Conservation (phyloP, 352 stramenopile species). For the Plasmopara halstedii region DNA sequence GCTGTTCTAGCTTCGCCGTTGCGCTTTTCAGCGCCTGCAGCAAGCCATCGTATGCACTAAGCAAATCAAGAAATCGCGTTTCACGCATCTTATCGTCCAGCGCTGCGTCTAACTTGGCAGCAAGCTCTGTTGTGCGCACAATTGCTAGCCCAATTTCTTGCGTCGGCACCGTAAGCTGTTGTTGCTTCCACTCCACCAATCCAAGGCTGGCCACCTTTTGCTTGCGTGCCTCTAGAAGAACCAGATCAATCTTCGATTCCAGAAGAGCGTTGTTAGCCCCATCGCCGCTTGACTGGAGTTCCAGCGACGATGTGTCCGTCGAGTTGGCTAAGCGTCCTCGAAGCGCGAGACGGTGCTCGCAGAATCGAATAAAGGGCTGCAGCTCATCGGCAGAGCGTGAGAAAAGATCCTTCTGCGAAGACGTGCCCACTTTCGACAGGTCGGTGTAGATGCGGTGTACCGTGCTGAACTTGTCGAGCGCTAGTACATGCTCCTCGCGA, state of each 20-base stretch:
- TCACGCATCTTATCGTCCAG: conserved; percentile 64
- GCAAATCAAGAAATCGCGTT: conserved; percentile 52
- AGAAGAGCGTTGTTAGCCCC: conserved; percentile 63
- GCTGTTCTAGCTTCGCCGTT: conserved; percentile 55
- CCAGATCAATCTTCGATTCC: conserved; percentile 80
- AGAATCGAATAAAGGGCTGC: conserved; percentile 81
- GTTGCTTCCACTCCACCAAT: conserved; percentile 75
- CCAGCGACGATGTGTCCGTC: conserved; percentile 27
- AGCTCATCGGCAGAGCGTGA: conserved; percentile 59
- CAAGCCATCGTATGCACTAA: conserved; percentile 66
- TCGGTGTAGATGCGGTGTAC: conserved; percentile 81
- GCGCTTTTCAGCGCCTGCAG: conserved; percentile 63
- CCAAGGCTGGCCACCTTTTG: conserved; percentile 78
- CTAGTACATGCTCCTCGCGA: conserved; percentile 75
- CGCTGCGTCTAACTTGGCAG: conserved; percentile 46
- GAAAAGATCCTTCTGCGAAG: conserved; percentile 78
- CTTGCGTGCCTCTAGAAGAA: conserved; percentile 76
- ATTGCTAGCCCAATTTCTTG: conserved; percentile 65
- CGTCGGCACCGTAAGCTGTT: conserved; percentile 59
- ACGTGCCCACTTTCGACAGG: conserved; percentile 68
- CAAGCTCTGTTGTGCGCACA: conserved; percentile 67
- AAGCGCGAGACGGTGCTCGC: conserved; percentile 64
- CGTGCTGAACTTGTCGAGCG: conserved; percentile 74
- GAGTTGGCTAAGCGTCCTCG: conserved; percentile 40
- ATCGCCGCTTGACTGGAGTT: conserved; percentile 55